phyloP scores from a whole-genome alignment of 83 land plant species.

The Larix sibirica region DNA sequence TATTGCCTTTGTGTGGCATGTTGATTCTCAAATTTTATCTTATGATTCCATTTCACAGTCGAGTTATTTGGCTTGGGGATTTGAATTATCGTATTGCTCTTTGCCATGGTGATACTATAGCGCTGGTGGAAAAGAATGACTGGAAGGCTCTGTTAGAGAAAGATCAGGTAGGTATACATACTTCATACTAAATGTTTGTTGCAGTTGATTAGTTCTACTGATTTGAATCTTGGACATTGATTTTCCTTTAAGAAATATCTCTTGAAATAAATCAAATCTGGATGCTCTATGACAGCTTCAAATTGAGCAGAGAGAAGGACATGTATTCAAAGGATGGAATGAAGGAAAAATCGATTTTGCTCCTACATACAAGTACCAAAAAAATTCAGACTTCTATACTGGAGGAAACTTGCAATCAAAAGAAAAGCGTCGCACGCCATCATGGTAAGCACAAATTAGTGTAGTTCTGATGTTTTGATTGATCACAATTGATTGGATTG shows the following conservation, averaged over 20 bases:
- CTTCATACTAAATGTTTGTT: neutral
- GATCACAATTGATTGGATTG: neutral
- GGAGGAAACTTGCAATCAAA: conserved; percentile 46
- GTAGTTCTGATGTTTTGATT: neutral
- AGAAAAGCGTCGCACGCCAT: conserved; percentile 51
- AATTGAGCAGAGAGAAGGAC: conserved; percentile 71
- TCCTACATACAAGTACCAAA: conserved; percentile 87
- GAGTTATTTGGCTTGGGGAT: conserved; percentile 96
- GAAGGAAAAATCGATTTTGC: conserved; percentile 86
- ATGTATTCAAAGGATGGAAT: conserved; percentile 89
- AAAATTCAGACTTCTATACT: conserved; percentile 68
- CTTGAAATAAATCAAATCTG: neutral
- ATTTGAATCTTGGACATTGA: neutral
- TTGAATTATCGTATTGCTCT: conserved; percentile 83
- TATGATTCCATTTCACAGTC: conserved; percentile 46
- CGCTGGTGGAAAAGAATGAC: conserved; percentile 53
- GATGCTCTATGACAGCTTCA: conserved; percentile 50
- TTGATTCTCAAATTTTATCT: neutral
- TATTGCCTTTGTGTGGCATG: neutral
- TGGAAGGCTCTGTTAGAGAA: conserved; percentile 79
- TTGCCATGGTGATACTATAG: conserved; percentile 37
- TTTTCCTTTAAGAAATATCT: neutral
- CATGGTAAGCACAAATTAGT: neutral
- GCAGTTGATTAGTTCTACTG: neutral
- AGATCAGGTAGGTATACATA: conserved; percentile 67